Evolutionary conservation across 768 basidiomycete genomes (phyloP), one percentile per base, ranked within the genome.

Genomic region (Naematelia encephala): DNA sequence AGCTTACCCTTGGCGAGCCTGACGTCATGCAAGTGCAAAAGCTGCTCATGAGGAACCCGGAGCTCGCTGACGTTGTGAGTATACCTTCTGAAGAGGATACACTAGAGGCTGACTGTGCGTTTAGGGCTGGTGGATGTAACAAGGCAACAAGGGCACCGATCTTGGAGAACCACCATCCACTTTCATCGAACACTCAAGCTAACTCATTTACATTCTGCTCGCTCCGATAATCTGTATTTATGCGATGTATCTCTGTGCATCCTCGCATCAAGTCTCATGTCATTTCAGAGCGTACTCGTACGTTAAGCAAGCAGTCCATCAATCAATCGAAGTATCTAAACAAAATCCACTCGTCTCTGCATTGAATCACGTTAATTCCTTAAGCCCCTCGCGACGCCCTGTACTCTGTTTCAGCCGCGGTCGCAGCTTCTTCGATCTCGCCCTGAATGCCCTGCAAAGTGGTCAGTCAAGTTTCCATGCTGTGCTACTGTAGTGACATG

Each of bases 341-440:
- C 4, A 12, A 28, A 23, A 46, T 55, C 42, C 54, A 55, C 39
- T 45, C 22, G 16, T 44, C 39, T 39, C 51, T 27, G 14, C 51
- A 43, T 43, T 54, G 30, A 5, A 10, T 23, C 22, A 39, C 19
- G 25, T 5, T 45, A 25, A 26, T 25, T 48, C 29, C 39, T 47
- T 67, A 75, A 30, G 73, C 70, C 29, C 74, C 75, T 48, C 75
- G 63, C n/a, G 72, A 73, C 21, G 63, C 61, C 87, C 93, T 88
- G 81, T 94, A 97, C 75, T 93, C 90, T 58, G 90, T 90, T 78
- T 97, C 93, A 0, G 93, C 91, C 47, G 90, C 90, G 29, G 92
- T 87, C 59, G 86, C 87, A 65, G 94, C 82, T 67, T 97, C 92
- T 64, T 96, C 93, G 49, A 97, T 88, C 76, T 96, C 91, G 50